Percentiles rank a stretch among this genome's conserved stretches.
phyloP scores from a whole-genome alignment of 257 asterid species.

The Penstemon davidsonii region DNA sequence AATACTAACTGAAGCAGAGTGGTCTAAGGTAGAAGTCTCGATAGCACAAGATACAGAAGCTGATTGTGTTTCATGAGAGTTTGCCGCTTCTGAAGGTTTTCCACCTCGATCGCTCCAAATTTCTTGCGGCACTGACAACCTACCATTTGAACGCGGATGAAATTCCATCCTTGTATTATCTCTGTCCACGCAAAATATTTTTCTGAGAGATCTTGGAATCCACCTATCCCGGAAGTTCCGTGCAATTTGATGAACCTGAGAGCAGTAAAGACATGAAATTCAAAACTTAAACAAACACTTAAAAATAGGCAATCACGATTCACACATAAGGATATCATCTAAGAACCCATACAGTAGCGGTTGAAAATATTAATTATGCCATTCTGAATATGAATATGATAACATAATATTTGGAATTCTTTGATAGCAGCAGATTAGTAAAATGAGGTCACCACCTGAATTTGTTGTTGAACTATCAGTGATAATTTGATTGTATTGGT shows the following conservation, averaged over 20 bases:
- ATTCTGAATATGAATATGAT: no score
- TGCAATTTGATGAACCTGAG: conserved; percentile 86
- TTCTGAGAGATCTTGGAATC: conserved; percentile 72
- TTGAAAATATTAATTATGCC: no score
- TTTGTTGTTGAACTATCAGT: no score
- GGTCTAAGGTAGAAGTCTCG: conserved; percentile 39
- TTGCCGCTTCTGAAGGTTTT: conserved; percentile 44
- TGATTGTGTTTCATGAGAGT: conserved; percentile 30
- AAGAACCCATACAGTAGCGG: no score
- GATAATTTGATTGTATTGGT: no score
- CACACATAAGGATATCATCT: no score
- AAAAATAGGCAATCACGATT: background rate
- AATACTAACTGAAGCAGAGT: conserved; percentile 35
- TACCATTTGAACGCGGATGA: conserved; percentile 37
- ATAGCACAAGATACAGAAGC: conserved; percentile 29
- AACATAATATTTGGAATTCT: no score
- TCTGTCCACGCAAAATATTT: conserved; percentile 49
- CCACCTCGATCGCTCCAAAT: conserved; percentile 39
- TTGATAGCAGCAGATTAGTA: no score
- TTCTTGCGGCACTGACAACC: conserved; percentile 35
- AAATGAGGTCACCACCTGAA: no score
- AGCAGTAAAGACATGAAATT: conserved; percentile 24
- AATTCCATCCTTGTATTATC: conserved; percentile 49
- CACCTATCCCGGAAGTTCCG: conserved; percentile 85
- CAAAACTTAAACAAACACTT: conserved; percentile 25